Evolutionary conservation across 345 rosid genomes (phyloP).

Genomic region (Ricinus communis): DNA sequence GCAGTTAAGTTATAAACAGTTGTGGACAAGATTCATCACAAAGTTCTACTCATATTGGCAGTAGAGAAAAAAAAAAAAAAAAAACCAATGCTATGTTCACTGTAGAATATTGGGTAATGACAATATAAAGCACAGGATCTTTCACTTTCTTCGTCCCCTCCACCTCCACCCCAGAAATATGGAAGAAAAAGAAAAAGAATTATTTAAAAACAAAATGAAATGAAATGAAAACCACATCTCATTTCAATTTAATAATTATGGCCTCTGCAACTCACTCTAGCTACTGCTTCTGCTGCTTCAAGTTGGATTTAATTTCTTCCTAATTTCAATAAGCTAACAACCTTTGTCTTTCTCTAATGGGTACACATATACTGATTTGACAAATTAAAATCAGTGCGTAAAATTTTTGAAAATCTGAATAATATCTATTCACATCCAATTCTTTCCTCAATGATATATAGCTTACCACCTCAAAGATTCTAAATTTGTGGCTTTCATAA

Average conservation of each 20-base stretch:
- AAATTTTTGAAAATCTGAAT: neutral
- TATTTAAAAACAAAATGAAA: no score
- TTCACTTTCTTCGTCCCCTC: constrained; percentile 10
- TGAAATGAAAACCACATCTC: neutral
- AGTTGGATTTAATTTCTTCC: neutral
- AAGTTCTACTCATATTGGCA: no score
- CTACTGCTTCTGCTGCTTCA: neutral
- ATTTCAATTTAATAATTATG: neutral
- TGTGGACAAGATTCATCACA: no score
- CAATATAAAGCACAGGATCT: neutral
- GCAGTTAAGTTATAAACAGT: no score
- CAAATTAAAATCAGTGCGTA: neutral
- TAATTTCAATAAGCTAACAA: neutral
- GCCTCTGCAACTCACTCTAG: neutral
- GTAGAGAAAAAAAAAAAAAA: no score
- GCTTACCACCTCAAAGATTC: constrained; percentile 4
- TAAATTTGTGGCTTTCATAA: constrained; percentile 8
- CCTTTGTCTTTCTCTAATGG: no score
- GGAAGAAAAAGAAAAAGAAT: neutral
- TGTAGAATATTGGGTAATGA: no score
- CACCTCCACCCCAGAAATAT: neutral
- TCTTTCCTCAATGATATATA: constrained; percentile 3
- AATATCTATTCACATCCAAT: neutral
- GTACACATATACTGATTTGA: neutral
- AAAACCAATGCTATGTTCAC: no score